phyloP scores from a whole-genome alignment of 805 yeast species.

The Candida pseudoglaebosa region DNA sequence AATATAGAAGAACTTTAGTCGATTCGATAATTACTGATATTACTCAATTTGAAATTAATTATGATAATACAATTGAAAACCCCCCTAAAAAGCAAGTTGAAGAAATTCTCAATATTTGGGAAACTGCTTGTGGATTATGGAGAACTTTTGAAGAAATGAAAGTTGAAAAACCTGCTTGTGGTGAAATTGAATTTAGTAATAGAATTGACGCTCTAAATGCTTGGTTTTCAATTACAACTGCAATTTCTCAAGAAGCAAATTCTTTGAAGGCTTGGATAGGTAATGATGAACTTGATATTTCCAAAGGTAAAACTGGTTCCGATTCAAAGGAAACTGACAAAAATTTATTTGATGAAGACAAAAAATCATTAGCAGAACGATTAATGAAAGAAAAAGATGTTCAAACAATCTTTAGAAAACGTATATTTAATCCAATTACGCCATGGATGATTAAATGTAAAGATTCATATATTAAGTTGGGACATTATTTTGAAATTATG shows the following conservation, averaged over 20 bases:
- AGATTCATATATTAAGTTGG: conserved; percentile 59
- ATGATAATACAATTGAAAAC: conserved; percentile 27
- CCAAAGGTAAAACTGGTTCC: conserved; percentile 26
- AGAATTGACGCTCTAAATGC: conserved; percentile 76
- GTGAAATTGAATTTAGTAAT: conserved; percentile 56
- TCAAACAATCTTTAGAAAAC: conserved; percentile 62
- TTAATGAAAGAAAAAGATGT: conserved; percentile 78
- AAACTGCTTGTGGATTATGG: conserved; percentile 73
- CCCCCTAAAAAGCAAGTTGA: conserved; percentile 47
- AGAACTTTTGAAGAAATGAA: conserved; percentile 73
- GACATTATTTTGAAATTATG: conserved; percentile 57
- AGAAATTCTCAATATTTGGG: conserved; percentile 55
- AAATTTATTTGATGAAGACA: conserved; percentile 52
- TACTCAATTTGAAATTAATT: conserved; percentile 54
- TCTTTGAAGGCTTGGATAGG: conserved; percentile 80
- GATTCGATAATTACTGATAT: conserved; percentile 72
- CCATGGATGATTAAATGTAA: conserved; percentile 85
- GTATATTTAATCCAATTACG: conserved; percentile 63
- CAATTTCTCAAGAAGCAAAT: conserved; percentile 58
- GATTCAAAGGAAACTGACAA: conserved; percentile 10
- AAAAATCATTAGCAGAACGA: conserved; percentile 73
- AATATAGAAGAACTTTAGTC: conserved; percentile 66
- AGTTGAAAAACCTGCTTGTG: conserved; percentile 69
- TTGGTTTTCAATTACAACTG: conserved; percentile 74
- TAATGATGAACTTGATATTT: conserved; percentile 68